Conservation (phyloP, 1,284 basidiomycete genomes). For the Heterobasidion annosum region DNA sequence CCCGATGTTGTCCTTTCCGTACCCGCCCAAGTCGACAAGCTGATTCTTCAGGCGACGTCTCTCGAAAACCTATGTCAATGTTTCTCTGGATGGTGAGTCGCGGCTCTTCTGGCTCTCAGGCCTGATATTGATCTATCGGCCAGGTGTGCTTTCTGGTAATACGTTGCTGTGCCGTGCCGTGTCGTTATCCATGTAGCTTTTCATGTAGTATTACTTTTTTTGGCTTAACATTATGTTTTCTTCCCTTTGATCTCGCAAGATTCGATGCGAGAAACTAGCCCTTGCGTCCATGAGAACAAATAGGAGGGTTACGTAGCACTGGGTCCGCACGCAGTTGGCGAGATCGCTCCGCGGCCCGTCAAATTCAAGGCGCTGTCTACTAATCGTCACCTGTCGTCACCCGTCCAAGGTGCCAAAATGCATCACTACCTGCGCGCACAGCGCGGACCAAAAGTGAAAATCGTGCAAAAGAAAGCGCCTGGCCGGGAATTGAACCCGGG, state of each 20-base stretch:
- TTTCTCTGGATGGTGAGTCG: constrained; percentile 86
- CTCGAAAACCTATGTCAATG: constrained; percentile 93
- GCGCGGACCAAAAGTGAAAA: too few species aligned
- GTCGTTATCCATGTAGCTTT: neutral
- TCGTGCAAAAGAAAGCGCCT: constrained; percentile 35
- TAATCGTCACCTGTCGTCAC: too few species aligned
- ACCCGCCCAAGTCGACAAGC: constrained; percentile 77
- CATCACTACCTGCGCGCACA: too few species aligned
- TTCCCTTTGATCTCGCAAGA: neutral
- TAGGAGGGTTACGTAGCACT: too few species aligned
- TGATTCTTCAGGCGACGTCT: constrained; percentile 86
- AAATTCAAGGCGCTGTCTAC: too few species aligned
- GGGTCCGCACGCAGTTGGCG: too few species aligned
- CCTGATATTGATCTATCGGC: constrained; percentile 11
- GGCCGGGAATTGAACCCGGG: constrained; percentile 82
- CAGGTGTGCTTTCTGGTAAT: constrained; percentile 35
- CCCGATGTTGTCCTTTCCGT: constrained; percentile 70
- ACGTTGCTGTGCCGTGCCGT: neutral
- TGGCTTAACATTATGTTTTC: neutral
- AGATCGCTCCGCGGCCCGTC: too few species aligned
- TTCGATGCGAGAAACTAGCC: neutral
- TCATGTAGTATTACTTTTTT: neutral
- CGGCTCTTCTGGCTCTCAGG: neutral
- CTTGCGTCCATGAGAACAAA: too few species aligned
- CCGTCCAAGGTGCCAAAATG: too few species aligned